Percentiles rank a stretch among this genome's conserved stretches.
phyloP scores from a whole-genome alignment of 1,284 basidiomycete genomes.

The Papiliotrema terrestris region DNA sequence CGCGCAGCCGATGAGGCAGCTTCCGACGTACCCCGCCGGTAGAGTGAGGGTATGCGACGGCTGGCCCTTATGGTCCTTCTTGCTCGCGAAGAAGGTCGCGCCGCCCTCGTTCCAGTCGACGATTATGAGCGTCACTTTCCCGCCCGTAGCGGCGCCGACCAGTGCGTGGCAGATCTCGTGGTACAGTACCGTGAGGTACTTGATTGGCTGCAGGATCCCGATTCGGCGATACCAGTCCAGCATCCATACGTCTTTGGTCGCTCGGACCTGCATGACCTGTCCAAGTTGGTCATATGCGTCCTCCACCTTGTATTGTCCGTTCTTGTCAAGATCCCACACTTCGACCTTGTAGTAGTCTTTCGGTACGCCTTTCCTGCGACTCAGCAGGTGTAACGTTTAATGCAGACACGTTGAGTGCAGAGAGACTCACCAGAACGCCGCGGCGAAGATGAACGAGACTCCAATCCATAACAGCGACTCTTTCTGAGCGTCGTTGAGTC shows the following conservation, averaged over 20 bases:
- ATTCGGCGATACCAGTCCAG: neutral
- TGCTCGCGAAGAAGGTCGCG: constrained; percentile 8
- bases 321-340: neutral
- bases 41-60: constrained; percentile 17
- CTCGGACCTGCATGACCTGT: neutral
- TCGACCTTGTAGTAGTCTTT: neutral
- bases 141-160: constrained; percentile 24
- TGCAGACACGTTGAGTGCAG: neutral
- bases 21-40: constrained; percentile 34
- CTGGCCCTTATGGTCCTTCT: neutral
- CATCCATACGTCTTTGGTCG: neutral
- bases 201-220: constrained; percentile 17
- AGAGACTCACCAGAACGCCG: constrained; percentile 22
- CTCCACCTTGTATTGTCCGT: neutral
- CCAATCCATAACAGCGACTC: constrained; percentile 17
- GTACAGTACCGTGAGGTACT: constrained; percentile 35
- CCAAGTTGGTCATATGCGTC: neutral
- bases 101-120: constrained; percentile 16
- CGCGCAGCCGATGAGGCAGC: constrained; percentile 28
- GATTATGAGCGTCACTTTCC: neutral
- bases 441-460: constrained; percentile 12
- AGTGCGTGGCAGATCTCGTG: constrained; percentile 38
- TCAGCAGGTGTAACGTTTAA: neutral
- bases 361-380: constrained; percentile 8
- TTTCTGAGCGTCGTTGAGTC: constrained; percentile 25